Conservation (phyloP, 108 stramenopile genomes). For the Conticribra weissflogii region DNA sequence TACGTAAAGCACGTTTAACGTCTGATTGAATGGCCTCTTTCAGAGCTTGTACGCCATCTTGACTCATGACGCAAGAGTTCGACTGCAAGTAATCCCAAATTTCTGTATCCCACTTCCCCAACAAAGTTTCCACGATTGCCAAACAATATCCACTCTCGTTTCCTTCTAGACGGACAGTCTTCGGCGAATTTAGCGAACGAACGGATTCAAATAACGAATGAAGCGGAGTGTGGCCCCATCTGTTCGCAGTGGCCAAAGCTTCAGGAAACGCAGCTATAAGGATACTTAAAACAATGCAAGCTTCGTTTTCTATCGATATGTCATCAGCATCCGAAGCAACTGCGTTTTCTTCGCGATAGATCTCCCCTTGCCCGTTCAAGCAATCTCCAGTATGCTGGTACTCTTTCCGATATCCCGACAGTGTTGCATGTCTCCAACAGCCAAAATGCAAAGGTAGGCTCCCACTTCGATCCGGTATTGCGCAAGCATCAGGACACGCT, state of each 20-base stretch:
- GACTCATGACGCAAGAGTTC: neutral
- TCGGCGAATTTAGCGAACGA: neutral
- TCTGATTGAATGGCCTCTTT: neutral
- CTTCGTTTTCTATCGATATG: slow-evolving; percentile 3
- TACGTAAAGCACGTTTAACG: slow-evolving; percentile 21
- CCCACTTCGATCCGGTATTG: slow-evolving; percentile 38
- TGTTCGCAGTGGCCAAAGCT: slow-evolving; percentile 21
- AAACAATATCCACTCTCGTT: slow-evolving; percentile 1
- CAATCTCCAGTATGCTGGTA: neutral
- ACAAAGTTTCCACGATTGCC: slow-evolving; percentile 10
- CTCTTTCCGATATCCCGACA: neutral
- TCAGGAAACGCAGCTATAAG: slow-evolving; percentile 23
- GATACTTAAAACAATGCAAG: slow-evolving; percentile 6
- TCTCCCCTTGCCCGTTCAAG: neutral
- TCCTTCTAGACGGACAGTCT: neutral
- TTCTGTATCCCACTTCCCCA: slow-evolving; percentile 11
- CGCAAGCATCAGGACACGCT: slow-evolving; percentile 29
- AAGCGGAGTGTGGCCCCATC: slow-evolving; percentile 46
- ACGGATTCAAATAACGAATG: slow-evolving; percentile 42
- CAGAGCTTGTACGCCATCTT: neutral
- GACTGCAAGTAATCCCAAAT: slow-evolving; percentile 4
- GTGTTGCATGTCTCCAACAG: neutral
- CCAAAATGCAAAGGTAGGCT: slow-evolving; percentile 26
- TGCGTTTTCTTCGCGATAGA: neutral
- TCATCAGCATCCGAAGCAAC: neutral